Evolutionary conservation across 2,329 filamentous ascomycete genomes (phyloP).

Genomic region (Ophiostoma piceae): DNA sequence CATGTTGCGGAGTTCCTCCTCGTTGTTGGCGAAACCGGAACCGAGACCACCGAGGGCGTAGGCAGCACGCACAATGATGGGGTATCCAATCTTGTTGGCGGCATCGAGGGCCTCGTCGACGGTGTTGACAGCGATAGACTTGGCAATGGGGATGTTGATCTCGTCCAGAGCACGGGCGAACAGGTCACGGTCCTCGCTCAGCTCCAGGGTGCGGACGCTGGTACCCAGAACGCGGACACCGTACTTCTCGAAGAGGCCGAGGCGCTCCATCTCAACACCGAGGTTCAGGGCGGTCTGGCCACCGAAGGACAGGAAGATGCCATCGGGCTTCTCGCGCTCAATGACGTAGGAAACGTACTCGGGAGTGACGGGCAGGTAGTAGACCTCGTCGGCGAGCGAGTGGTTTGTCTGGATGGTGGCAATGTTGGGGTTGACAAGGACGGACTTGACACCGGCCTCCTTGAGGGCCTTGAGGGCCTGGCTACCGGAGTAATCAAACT

Average conservation of each 20-base stretch:
- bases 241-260: conserved; percentile 92
- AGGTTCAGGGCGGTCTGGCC: conserved; percentile 96
- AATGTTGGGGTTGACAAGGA: conserved; percentile 98
- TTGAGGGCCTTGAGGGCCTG: conserved; percentile 96
- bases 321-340: conserved; percentile 90
- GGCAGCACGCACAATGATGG: conserved; percentile 92
- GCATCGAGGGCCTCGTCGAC: conserved; percentile 86
- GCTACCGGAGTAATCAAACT: conserved; percentile 97
- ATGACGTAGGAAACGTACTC: conserved; percentile 98
- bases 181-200: conserved; percentile 90
- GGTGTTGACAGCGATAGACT: conserved; percentile 87
- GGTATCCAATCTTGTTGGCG: conserved; percentile 88
- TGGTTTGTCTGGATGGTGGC: conserved; percentile 98
- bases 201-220: conserved; percentile 87
- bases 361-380: conserved; percentile 94
- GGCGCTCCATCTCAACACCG: conserved; percentile 94
- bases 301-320: conserved; percentile 95
- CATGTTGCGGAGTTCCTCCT: conserved; percentile 78
- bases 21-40: conserved; percentile 89
- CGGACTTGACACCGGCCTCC: conserved; percentile 94
- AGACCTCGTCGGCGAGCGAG: conserved; percentile 96
- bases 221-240: conserved; percentile 94
- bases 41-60: conserved; percentile 93
- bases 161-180: conserved; percentile 94
- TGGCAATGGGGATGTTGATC: conserved; percentile 94